A percentile compares a stretch with the other conserved stretches of the same genome.
phyloP scores from a whole-genome alignment of 164 flowering plant species.

The Piper longum region DNA sequence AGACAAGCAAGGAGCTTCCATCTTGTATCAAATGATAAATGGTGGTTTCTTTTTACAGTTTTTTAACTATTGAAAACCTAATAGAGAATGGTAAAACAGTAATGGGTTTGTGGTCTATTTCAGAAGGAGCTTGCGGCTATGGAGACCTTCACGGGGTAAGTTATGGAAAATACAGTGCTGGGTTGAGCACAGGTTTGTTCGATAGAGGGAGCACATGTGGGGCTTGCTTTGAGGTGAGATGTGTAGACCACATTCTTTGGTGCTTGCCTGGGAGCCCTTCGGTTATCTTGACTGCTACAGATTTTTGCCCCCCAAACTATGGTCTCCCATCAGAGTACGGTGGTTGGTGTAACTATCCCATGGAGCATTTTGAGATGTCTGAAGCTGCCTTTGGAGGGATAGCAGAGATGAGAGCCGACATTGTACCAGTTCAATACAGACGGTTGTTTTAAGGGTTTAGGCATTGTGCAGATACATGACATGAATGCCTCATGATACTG shows the following conservation, averaged over 20 bases:
- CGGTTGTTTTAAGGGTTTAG: conserved; percentile 20
- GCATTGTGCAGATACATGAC: too few relatives aligned
- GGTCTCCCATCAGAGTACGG: conserved; percentile 66
- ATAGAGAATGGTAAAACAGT: too few relatives aligned
- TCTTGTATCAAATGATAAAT: too few relatives aligned
- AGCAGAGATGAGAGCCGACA: conserved; percentile 43
- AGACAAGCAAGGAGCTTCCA: too few relatives aligned
- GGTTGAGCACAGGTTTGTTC: conserved; percentile 46
- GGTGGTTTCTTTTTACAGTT: neutral
- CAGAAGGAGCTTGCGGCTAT: conserved; percentile 79
- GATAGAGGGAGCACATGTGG: conserved; percentile 66
- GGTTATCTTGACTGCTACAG: conserved; percentile 51
- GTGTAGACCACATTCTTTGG: conserved; percentile 58
- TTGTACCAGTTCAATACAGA: conserved; percentile 59
- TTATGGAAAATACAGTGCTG: conserved; percentile 54
- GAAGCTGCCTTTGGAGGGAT: conserved; percentile 46
- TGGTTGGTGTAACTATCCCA: conserved; percentile 78
- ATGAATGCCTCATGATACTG: too few relatives aligned
- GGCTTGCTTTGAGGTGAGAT: conserved; percentile 58
- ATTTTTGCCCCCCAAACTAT: conserved; percentile 72
- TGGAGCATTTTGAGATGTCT: conserved; percentile 68
- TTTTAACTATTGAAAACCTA: neutral
- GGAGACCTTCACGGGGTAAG: conserved; percentile 41
- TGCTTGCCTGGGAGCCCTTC: conserved; percentile 66
- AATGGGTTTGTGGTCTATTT: neutral